A percentile compares a stretch with the other conserved stretches of the same genome.
Conservation (phyloP, 2,329 filamentous ascomycete species). For the Stachybotrys chartarum region DNA sequence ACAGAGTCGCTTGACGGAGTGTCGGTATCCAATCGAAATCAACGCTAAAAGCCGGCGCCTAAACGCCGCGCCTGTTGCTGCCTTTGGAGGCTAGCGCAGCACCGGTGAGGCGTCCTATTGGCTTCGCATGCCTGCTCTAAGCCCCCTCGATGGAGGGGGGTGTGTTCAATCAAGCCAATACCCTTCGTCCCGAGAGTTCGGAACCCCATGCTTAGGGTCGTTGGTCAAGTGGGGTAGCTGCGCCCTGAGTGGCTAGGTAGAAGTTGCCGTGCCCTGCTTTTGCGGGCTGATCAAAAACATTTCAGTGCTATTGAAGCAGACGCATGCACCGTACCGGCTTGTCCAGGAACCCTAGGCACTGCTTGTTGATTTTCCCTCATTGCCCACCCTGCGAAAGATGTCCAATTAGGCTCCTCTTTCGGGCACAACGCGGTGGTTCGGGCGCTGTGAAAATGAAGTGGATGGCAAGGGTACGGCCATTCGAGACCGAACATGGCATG, state of each 20-base stretch:
- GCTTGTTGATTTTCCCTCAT: neutral
- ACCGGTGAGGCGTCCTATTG: neutral
- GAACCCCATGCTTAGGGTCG: neutral
- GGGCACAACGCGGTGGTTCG: neutral
- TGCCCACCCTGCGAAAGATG: neutral
- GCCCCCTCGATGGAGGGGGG: neutral
- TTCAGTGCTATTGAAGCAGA: neutral
- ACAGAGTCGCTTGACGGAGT: conserved; percentile 17
- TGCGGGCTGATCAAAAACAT: neutral
- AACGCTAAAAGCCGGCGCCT: conserved; percentile 6
- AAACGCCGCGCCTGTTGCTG: neutral
- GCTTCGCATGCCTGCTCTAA: neutral
- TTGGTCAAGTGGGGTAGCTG: neutral
- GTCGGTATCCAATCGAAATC: conserved; percentile 21
- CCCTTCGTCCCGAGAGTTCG: neutral
- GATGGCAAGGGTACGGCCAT: too few relatives aligned
- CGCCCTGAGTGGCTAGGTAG: neutral
- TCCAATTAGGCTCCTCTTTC: neutral
- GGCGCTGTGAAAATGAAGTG: neutral
- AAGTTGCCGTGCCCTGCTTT: neutral
- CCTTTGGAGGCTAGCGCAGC: neutral
- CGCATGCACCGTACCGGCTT: neutral
- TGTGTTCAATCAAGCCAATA: neutral
- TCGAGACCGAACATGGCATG: neutral
- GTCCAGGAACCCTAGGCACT: neutral